These are phyloP conservation scores for Venturia pyrina DNA, from an alignment of 2,329 filamentous ascomycete genomes.

Conservation along the genomic window DNA sequence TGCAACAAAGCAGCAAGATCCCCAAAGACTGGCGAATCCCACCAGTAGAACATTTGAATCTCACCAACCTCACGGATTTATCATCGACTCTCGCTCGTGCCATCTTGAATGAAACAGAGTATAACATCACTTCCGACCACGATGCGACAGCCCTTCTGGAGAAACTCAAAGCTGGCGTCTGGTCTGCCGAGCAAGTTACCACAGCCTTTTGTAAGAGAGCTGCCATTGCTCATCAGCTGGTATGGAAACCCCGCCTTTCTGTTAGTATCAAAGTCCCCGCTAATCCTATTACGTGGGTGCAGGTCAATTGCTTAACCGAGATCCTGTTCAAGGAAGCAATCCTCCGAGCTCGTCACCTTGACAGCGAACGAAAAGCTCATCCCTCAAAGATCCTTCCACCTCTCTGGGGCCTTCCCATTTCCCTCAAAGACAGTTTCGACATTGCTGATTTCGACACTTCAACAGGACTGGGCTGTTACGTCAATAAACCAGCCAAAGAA, in stretches of 20 bases:
- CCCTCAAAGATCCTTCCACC: constrained; percentile 35
- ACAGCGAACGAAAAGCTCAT: constrained; percentile 25
- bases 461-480: constrained; percentile 44
- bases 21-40: too few relatives aligned
- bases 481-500: constrained; percentile 21
- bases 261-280: background rate
- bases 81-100: background rate
- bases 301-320: constrained; percentile 30
- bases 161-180: constrained; percentile 18
- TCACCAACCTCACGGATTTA: too few relatives aligned
- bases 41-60: too few relatives aligned
- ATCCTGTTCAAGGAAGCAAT: constrained; percentile 34
- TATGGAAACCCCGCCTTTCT: constrained; percentile 16
- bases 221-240: constrained; percentile 48
- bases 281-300: too few relatives aligned
- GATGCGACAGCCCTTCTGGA: constrained; percentile 24
- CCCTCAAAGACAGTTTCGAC: constrained; percentile 49
- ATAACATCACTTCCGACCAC: constrained; percentile 25
- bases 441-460: constrained; percentile 48
- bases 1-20: too few relatives aligned
- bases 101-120: constrained; percentile 16
- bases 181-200: constrained; percentile 31
- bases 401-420: constrained; percentile 45
- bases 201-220: constrained; percentile 46
- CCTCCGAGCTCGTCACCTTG: constrained; percentile 26